A percentile compares a stretch with the other conserved stretches of the same genome.
Evolutionary conservation across 2,329 filamentous ascomycete genomes (phyloP).

Genomic region (Ophiocordyceps robertsii): DNA sequence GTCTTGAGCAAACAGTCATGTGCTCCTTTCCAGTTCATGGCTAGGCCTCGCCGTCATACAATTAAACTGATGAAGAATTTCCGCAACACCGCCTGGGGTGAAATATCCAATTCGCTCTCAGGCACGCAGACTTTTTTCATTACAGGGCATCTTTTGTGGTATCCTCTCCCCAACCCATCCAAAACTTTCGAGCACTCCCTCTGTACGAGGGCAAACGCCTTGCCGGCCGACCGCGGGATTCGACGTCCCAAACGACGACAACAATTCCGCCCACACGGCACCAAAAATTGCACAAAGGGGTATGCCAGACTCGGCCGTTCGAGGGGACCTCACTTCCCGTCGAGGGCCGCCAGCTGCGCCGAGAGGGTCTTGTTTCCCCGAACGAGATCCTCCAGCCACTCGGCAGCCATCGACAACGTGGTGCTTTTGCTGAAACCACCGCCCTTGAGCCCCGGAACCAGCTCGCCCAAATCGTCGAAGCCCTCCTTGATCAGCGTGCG

Average conservation of each 20-base stretch:
- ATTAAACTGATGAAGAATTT: background rate
- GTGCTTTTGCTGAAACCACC: slow-evolving; percentile 75
- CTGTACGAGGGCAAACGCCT: background rate
- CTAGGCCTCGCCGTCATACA: too few relatives aligned
- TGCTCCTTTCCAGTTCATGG: too few relatives aligned
- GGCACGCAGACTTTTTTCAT: background rate
- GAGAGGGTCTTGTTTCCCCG: slow-evolving; percentile 51
- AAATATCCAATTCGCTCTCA: background rate
- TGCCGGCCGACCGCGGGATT: too few relatives aligned
- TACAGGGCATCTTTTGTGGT: background rate
- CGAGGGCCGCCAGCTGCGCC: slow-evolving; percentile 31
- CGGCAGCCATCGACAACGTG: slow-evolving; percentile 60
- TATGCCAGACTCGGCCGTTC: background rate
- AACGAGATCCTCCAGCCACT: slow-evolving; percentile 64
- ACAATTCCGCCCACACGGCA: too few relatives aligned
- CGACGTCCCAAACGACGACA: too few relatives aligned
- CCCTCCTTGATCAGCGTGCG: slow-evolving; percentile 70
- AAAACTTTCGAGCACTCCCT: background rate
- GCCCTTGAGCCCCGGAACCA: slow-evolving; percentile 62
- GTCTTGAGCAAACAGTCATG: too few relatives aligned
- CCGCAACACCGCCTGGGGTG: too few relatives aligned
- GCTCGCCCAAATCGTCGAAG: slow-evolving; percentile 63
- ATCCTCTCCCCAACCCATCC: background rate
- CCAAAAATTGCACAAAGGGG: background rate
- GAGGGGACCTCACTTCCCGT: slow-evolving; percentile 5